Base-by-base conservation (phyloP, 352 stramenopile species). In the Globisporangium cystogenes region DNA sequence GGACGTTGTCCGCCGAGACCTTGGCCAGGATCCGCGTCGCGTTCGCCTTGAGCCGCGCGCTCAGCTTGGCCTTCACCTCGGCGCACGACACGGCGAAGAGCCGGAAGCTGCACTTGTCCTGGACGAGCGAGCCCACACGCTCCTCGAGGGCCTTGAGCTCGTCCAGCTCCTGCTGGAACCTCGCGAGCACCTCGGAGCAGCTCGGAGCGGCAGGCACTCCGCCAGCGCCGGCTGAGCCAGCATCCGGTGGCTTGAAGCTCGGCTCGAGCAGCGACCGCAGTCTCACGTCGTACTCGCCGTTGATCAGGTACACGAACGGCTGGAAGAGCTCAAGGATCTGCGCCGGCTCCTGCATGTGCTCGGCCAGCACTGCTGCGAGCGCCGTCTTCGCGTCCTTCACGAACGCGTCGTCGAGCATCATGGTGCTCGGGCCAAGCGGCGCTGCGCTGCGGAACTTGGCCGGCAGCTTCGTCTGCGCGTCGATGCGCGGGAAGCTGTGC, bases 21-120 rank as follows among this genome's bases (percentile, higher is more conserved):
- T 87, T 88, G 39, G 74, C 81, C 4, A 96, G 57, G n/a, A 97
- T 64, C 44, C 73, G 71, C 18, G 67, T 72, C 21, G 72, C 64
- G 3, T 95, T 72, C 11, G 71, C 55, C 45, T 96, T 86, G 42
- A 82, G 76, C 56, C 89, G 90, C 44, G 72, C 70, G 15, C 76
- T 63, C 10, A 97, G 68, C n/a, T 86, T 78, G 16, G 86, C 62
- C 60, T 97, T 98, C n/a, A 86, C 81, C 8, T 97, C 87, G 2
- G 70, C 63, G 59, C 85, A 96, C 15, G 82, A 90, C 23, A 97
- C 86, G 7, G 82, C 82, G 55, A 98, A 97, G 46, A 97, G 68
- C 42, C 81, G 73, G 60, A 95, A 97, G 59, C 74, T 87, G 66
- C 86, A 96, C 40, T 96, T 85, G 52, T 98, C 89, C n/a, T 72